These are phyloP conservation scores for Tolypocladium ovalisporum DNA, from an alignment of 2,329 filamentous ascomycete genomes.

Conservation along the genomic window DNA sequence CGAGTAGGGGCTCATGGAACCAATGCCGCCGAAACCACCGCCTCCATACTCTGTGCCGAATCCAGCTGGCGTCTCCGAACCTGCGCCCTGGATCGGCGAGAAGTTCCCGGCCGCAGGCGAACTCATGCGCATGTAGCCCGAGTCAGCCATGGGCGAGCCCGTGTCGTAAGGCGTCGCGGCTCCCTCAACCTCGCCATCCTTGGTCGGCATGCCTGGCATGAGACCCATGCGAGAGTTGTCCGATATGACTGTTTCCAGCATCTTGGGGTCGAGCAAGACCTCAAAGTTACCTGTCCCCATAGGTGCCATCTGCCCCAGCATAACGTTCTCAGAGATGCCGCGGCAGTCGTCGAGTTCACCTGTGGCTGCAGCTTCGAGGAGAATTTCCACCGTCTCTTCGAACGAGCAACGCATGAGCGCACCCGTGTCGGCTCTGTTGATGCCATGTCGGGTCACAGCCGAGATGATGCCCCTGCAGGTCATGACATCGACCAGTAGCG, in stretches of 20 bases:
- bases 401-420: conserved; percentile 99
- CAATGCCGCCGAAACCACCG: conserved; percentile 37
- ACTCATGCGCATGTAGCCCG: conserved; percentile 52
- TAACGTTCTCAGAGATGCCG: conserved; percentile 97
- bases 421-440: conserved; percentile 95
- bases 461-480: conserved; percentile 89
- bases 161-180: conserved; percentile 92
- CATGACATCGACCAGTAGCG: conserved; percentile 94
- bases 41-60: conserved; percentile 53
- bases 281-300: conserved; percentile 97
- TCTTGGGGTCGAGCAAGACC: conserved; percentile 82
- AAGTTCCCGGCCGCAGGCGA: conserved; percentile 56
- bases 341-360: conserved; percentile 96
- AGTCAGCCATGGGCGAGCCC: conserved; percentile 67
- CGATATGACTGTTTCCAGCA: conserved; percentile 90
- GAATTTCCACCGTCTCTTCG: conserved; percentile 97
- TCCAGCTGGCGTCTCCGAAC: conserved; percentile 58
- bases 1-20: conserved; percentile 53
- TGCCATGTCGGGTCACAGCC: conserved; percentile 94
- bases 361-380: conserved; percentile 86
- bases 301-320: conserved; percentile 92
- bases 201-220: conserved; percentile 68
- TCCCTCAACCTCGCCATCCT: conserved; percentile 65
- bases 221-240: conserved; percentile 81
- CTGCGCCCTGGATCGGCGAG: conserved; percentile 67